Conservation (phyloP, 2,329 filamentous ascomycete genomes). For the Fusarium armeniacum region DNA sequence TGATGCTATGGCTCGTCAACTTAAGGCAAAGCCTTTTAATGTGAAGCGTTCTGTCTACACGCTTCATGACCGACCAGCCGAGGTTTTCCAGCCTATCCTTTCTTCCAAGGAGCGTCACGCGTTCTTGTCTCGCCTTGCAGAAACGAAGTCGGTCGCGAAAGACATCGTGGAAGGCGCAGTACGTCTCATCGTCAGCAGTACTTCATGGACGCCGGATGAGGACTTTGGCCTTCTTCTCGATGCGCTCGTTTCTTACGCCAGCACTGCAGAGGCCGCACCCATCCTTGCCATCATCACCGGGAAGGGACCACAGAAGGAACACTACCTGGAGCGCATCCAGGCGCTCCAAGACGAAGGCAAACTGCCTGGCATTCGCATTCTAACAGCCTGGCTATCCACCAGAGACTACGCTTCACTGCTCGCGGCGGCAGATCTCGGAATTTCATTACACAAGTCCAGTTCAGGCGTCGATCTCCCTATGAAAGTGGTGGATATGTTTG, state of each 20-base stretch:
- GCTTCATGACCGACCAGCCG: constrained; percentile 88
- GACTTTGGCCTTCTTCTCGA: constrained; percentile 91
- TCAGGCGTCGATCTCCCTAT: constrained; percentile 97
- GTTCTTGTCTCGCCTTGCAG: constrained; percentile 76
- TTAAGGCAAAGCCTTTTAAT: constrained; percentile 73
- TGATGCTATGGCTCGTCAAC: constrained; percentile 83
- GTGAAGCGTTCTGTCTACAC: constrained; percentile 76
- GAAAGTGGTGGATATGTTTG: constrained; percentile 99
- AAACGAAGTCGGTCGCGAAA: constrained; percentile 71
- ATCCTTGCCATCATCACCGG: constrained; percentile 95
- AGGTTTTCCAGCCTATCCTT: constrained; percentile 81
- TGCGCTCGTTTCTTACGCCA: constrained; percentile 82
- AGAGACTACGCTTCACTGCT: constrained; percentile 88
- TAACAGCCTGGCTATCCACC: constrained; percentile 87
- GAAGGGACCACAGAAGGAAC: constrained; percentile 85
- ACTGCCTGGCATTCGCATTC: constrained; percentile 78
- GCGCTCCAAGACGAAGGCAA: constrained; percentile 71
- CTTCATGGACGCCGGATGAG: constrained; percentile 97
- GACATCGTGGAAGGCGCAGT: constrained; percentile 71
- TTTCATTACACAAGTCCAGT: constrained; percentile 92
- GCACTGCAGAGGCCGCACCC: constrained; percentile 64
- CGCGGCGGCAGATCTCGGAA: constrained; percentile 86
- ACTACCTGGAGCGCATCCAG: constrained; percentile 78
- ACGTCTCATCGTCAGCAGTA: constrained; percentile 88
- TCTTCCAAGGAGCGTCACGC: constrained; percentile 61